Percentiles rank a stretch among this genome's conserved stretches.
Evolutionary conservation across 164 flowering plant species (phyloP).

Genomic region (Annona cherimola): DNA sequence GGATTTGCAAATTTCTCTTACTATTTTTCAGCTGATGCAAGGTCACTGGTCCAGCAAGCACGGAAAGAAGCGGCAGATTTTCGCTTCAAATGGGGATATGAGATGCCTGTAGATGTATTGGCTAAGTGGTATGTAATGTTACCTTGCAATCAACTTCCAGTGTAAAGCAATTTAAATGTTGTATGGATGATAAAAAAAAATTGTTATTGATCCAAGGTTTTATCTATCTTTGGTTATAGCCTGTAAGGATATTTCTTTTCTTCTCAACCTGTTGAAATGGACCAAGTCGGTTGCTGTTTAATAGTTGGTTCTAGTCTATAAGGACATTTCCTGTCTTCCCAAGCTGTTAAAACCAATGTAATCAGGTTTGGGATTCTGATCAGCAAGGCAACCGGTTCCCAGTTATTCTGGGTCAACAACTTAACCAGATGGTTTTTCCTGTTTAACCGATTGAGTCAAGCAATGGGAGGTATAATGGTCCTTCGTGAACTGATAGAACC

Average conservation of each 20-base stretch:
- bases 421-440: no score
- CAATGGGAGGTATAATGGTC: no score
- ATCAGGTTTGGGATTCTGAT: no score
- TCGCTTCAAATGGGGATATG: conserved; percentile 84
- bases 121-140: conserved; percentile 65
- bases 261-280: background rate
- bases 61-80: conserved; percentile 96
- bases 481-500: no score
- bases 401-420: no score
- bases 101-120: conserved; percentile 89
- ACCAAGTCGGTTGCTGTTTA: background rate
- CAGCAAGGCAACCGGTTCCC: no score
- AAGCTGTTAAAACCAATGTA: no score
- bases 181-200: no score
- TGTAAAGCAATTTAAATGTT: background rate
- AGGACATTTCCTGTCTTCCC: no score
- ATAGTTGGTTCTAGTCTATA: no score
- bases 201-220: background rate
- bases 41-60: conserved; percentile 95
- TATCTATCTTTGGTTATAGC: background rate
- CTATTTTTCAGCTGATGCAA: conserved; percentile 74
- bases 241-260: background rate
- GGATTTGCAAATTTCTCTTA: background rate
- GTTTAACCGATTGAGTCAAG: no score
- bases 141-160: background rate